Percentiles rank a stretch among this genome's conserved stretches.
Conservation (phyloP, 1,284 basidiomycete genomes). For the Cystobasidium pallidum region DNA sequence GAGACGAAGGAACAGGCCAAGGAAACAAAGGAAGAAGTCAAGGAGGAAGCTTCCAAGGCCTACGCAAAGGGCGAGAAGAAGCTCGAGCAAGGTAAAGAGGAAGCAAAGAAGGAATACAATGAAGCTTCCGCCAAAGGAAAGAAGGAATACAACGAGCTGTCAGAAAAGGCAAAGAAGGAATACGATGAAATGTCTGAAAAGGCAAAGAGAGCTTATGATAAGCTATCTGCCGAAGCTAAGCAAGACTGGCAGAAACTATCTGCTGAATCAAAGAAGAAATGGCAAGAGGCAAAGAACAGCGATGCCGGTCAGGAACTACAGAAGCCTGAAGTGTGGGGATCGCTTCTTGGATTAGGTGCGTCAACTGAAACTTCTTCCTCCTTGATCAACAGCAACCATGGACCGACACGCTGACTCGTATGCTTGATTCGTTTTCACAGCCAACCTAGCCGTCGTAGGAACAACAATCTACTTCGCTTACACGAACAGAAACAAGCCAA, state of each 20-base stretch:
- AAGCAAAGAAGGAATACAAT: constrained; percentile 32
- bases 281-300: constrained; percentile 67
- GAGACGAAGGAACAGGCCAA: constrained; percentile 45
- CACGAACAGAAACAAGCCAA: constrained; percentile 67
- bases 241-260: constrained; percentile 40
- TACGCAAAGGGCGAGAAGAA: constrained; percentile 64
- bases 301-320: constrained; percentile 66
- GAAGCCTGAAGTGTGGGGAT: constrained; percentile 70
- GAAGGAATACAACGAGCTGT: constrained; percentile 23
- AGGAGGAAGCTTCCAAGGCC: constrained; percentile 58
- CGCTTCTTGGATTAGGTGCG: constrained; percentile 68
- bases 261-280: constrained; percentile 59
- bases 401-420: too few relatives aligned
- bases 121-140: constrained; percentile 33
- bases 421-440: constrained; percentile 55
- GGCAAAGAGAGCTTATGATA: constrained; percentile 44
- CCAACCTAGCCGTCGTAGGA: constrained; percentile 71
- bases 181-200: constrained; percentile 43
- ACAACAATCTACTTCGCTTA: constrained; percentile 71
- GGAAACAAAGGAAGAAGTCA: constrained; percentile 63
- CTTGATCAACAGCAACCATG: background rate
- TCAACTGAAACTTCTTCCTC: constrained; percentile 36
- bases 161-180: constrained; percentile 34
- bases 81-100: constrained; percentile 64
- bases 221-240: constrained; percentile 31